These are phyloP conservation scores for Exidia glandulosa DNA, from an alignment of 768 basidiomycete species.

Conservation along the genomic window DNA sequence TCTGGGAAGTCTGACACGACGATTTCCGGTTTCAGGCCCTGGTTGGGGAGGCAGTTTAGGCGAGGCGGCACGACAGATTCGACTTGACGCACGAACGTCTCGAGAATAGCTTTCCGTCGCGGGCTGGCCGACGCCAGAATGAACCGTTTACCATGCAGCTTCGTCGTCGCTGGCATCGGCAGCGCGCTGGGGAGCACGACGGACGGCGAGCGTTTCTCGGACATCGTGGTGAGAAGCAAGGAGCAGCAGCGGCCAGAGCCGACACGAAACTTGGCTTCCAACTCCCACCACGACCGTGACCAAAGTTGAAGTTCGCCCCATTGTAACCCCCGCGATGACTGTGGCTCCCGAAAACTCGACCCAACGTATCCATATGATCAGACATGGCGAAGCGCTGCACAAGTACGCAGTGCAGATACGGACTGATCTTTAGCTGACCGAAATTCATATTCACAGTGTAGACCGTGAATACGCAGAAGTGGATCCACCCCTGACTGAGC, in stretches of 20 bases:
- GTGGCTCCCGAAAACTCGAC: no score
- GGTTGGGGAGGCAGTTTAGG: not conserved
- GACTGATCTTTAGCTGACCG: not conserved
- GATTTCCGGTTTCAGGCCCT: constrained; percentile 61
- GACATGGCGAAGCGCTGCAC: not conserved
- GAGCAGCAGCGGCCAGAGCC: no score
- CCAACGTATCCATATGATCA: not conserved
- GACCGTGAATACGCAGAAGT: not conserved
- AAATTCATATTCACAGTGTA: not conserved
- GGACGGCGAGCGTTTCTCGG: not conserved
- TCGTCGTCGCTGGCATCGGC: constrained; percentile 30
- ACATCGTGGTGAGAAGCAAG: not conserved
- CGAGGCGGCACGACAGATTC: not conserved
- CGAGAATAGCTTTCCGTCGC: constrained; percentile 72
- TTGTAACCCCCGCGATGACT: no score
- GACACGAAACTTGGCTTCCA: no score
- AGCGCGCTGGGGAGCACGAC: not conserved
- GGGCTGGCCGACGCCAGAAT: constrained; percentile 83
- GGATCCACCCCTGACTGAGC: not conserved
- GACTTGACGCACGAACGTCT: constrained; percentile 48
- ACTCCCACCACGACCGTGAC: no score
- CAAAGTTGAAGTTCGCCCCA: no score
- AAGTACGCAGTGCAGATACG: not conserved
- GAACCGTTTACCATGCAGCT: constrained; percentile 64
- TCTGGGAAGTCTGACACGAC: constrained; percentile 75